Evolutionary conservation across 2,329 filamentous ascomycete genomes (phyloP).

Genomic region (Sporothrix dimorphospora): DNA sequence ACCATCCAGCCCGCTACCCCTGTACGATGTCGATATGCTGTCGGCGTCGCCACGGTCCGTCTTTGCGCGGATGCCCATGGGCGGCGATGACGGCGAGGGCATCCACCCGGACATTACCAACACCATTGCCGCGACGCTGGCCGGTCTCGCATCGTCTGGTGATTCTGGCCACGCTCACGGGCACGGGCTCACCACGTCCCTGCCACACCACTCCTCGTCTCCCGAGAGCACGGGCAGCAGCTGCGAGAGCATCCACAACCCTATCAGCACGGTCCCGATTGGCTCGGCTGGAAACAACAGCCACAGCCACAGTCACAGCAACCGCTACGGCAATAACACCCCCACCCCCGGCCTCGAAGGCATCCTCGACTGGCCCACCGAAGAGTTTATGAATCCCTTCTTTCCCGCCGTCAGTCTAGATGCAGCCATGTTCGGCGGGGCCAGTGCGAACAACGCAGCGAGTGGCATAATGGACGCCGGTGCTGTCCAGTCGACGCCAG

Average conservation of each 20-base stretch:
- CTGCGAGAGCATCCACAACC: conserved; percentile 4
- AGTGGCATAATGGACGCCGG: not conserved
- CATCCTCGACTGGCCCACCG: conserved; percentile 8
- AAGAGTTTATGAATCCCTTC: conserved; percentile 22
- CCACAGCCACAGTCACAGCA: not conserved
- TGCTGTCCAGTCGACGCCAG: not conserved
- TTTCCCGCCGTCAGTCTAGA: conserved; percentile 13
- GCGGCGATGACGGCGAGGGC: not conserved
- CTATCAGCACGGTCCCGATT: not conserved
- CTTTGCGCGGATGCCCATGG: not conserved
- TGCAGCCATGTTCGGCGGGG: conserved; percentile 1
- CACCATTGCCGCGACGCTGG: conserved; percentile 9
- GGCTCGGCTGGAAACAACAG: conserved; percentile 1
- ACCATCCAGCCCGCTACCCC: not conserved
- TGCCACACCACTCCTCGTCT: not conserved
- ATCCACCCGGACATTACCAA: conserved; percentile 16
- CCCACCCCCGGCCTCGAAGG: conserved; percentile 3
- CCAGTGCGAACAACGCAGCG: not conserved
- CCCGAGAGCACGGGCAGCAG: not conserved
- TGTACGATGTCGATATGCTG: conserved; percentile 12
- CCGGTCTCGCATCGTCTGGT: not conserved
- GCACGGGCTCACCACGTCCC: not conserved
- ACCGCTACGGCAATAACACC: not conserved
- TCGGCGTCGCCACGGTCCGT: conserved; percentile 9
- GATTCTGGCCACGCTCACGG: not conserved